Percentiles rank a stretch among this genome's conserved stretches.
Evolutionary conservation across 208 protist genomes (phyloP).

Genomic region (Trypanosoma avium): DNA sequence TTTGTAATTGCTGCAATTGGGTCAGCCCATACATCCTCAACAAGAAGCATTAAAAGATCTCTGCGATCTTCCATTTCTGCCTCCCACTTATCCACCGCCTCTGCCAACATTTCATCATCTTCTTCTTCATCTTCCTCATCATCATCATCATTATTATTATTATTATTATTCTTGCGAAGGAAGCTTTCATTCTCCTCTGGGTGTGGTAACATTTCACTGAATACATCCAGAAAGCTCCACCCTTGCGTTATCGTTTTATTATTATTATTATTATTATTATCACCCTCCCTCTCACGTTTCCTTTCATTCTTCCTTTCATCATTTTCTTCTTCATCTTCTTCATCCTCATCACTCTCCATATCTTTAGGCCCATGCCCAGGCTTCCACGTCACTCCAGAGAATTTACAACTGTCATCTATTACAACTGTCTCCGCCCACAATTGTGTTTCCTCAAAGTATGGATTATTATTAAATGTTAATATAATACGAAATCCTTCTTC

Average conservation of each 20-base stretch:
- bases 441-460: constrained; percentile 76
- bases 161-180: too few relatives aligned
- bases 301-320: constrained; percentile 28
- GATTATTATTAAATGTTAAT: constrained; percentile 58
- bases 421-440: constrained; percentile 56
- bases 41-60: constrained; percentile 47
- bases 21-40: constrained; percentile 34
- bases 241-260: constrained; percentile 24
- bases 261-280: neutral
- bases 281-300: constrained; percentile 22
- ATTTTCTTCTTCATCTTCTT: constrained; percentile 28
- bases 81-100: constrained; percentile 67
- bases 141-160: too few relatives aligned
- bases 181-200: constrained; percentile 60
- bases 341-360: constrained; percentile 31
- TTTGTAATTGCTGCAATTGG: constrained; percentile 24
- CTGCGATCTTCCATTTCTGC: constrained; percentile 73
- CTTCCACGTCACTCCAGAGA: constrained; percentile 83
- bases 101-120: constrained; percentile 28
- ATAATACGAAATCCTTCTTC: constrained; percentile 42
- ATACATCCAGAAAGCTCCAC: constrained; percentile 75
- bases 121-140: constrained; percentile 59
- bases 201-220: constrained; percentile 66
- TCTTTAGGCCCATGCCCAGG: constrained; percentile 48
- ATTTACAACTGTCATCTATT: constrained; percentile 40